A percentile compares a stretch with the other conserved stretches of the same genome.
These are phyloP conservation scores for Pyrus hybrid DNA, from an alignment of 331 rosid species.

Conservation along the genomic window DNA sequence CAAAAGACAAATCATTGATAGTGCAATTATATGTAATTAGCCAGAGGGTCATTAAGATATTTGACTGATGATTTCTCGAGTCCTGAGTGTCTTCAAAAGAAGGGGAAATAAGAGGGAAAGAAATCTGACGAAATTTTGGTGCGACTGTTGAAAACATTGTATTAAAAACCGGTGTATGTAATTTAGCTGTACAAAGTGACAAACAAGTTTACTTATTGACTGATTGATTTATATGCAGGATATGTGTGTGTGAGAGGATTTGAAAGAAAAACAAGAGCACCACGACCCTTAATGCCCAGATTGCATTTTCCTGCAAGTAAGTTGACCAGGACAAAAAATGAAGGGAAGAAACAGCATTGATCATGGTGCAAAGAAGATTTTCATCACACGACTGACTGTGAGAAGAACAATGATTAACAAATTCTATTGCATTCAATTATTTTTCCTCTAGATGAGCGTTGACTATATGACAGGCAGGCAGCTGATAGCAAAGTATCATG, in stretches of 20 bases:
- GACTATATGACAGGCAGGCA: constrained; percentile 12
- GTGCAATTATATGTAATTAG: background rate
- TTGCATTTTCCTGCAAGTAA: constrained; percentile 54
- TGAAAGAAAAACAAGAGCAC: constrained; percentile 50
- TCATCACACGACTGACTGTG: constrained; percentile 24
- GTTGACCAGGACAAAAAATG: constrained; percentile 33
- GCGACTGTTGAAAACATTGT: no score
- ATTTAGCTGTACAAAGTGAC: no score
- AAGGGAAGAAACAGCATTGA: constrained; percentile 16
- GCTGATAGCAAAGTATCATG: background rate
- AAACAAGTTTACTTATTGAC: constrained; percentile 4
- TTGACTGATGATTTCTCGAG: background rate
- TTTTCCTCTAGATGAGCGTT: constrained; percentile 28
- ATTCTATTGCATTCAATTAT: constrained; percentile 20
- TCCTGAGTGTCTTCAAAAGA: no score
- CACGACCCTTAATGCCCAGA: constrained; percentile 58
- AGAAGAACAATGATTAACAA: constrained; percentile 30
- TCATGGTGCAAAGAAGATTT: constrained; percentile 18
- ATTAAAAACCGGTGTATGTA: no score
- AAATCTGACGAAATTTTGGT: no score
- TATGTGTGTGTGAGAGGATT: constrained; percentile 91
- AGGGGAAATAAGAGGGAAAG: no score
- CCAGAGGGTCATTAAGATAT: no score
- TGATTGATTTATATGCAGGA: constrained; percentile 44
- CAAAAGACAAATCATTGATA: background rate